Evolutionary conservation across 176 grass and related monocot species (phyloP), one percentile per base, ranked within the genome.

Genomic region (Musa beccarii): DNA sequence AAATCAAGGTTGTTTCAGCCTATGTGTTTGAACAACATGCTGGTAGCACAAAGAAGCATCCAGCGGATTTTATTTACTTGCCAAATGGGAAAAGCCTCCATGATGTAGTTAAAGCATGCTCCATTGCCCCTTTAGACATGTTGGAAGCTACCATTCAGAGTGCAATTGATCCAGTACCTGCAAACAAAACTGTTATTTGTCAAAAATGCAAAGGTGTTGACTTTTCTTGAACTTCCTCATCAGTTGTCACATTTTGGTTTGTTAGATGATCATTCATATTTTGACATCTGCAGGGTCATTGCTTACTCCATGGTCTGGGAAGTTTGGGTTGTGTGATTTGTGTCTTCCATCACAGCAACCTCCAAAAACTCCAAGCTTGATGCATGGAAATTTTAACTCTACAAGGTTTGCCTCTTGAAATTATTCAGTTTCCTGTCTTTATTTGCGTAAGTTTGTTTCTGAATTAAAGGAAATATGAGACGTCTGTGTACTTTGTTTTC

Each of bases 1-100:
- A 25, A 14, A 76, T 72, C 69, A 82, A 91, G 89, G 76, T 76
- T 43, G 84, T 92, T 80, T 89, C 89, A 34, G 81, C 89, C 10
- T 89, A 84, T 81, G 81, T 86, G 24, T 92, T 92, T n/a, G 86
- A 92, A 82, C 86, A 89, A 69, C 89, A 92, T 92, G 89, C 89
- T 67, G 81, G 83, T 71, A 92, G 89, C 57, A 67, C 76, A 54
- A 92, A 92, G 71, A 92, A 92, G 73, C 89, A 86, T 20, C 89
- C 89, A 5, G 88, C 89, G 0, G 81, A 92, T 77, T 89, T 86
- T 63, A 92, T 89, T 78, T 84, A 79, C 86, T 80, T 92, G 43
- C 78, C 84, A 71, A 92, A 80, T 75, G 89, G 89, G 81, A 92
- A 78, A 53, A 89, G 80, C 85, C 81, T 92, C 28, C 79, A 81